Conservation (phyloP, 1,139 yeast species). For the Suzukiozyma palmioleophila region DNA sequence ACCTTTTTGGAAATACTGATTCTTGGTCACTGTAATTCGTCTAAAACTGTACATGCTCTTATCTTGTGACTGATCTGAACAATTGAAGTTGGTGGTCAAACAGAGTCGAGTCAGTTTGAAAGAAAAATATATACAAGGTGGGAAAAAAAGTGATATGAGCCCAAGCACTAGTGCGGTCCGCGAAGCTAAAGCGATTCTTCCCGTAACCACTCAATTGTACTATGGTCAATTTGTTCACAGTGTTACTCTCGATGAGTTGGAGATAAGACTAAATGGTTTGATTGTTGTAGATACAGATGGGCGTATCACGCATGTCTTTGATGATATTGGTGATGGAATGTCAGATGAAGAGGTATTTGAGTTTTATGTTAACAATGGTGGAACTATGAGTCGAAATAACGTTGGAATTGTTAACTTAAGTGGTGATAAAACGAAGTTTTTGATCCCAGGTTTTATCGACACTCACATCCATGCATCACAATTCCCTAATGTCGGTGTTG, state of each 20-base stretch:
- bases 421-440: conserved; percentile 41
- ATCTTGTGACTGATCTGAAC: too few relatives aligned
- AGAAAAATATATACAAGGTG: too few relatives aligned
- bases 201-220: conserved; percentile 26
- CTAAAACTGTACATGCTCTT: too few relatives aligned
- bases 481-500: conserved; percentile 90
- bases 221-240: conserved; percentile 38
- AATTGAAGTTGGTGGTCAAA: too few relatives aligned
- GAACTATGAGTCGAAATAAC: background rate
- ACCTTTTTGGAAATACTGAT: too few relatives aligned
- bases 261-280: conserved; percentile 25
- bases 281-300: conserved; percentile 32
- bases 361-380: conserved; percentile 1
- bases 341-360: conserved; percentile 9
- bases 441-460: conserved; percentile 90
- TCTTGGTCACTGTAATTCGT: too few relatives aligned
- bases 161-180: too few relatives aligned
- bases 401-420: conserved; percentile 22
- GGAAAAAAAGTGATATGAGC: too few relatives aligned
- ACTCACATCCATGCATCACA: conserved; percentile 97
- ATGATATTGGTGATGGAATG: conserved; percentile 8
- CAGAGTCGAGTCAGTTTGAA: too few relatives aligned
- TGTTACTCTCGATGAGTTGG: conserved; percentile 24
- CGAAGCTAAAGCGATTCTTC: conserved; percentile 13
- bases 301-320: conserved; percentile 26